Evolutionary conservation across 192 early-diverging fungal genomes (phyloP).

Genomic region (Entomortierella chlamydospora): DNA sequence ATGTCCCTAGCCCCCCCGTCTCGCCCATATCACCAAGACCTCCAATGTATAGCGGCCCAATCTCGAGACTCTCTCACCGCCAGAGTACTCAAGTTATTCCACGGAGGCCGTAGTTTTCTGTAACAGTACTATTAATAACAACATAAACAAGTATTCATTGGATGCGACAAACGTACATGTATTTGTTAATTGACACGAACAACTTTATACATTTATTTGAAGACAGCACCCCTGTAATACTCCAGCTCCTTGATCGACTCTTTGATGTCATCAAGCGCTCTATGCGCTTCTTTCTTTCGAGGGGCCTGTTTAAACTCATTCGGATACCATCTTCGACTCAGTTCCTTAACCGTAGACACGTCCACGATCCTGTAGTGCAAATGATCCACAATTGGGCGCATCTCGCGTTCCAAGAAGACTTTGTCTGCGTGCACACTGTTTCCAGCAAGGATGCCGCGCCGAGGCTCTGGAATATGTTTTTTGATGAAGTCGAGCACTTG

Average conservation of each 20-base stretch:
- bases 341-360: constrained; percentile 93
- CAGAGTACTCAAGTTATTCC: constrained; percentile 12
- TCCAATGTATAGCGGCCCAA: neutral
- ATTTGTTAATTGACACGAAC: no score
- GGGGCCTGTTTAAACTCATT: constrained; percentile 64
- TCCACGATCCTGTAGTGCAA: constrained; percentile 91
- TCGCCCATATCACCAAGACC: constrained; percentile 32
- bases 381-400: constrained; percentile 78
- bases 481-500: constrained; percentile 82
- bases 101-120: neutral
- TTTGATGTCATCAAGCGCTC: constrained; percentile 92
- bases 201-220: constrained; percentile 65
- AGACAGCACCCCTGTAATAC: constrained; percentile 76
- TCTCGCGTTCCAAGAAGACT: constrained; percentile 83
- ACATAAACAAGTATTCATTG: neutral
- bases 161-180: no score
- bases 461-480: constrained; percentile 68
- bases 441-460: constrained; percentile 84
- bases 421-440: constrained; percentile 96
- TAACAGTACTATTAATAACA: neutral
- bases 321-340: constrained; percentile 83
- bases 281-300: constrained; percentile 70
- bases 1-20: constrained; percentile 8
- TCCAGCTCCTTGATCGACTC: constrained; percentile 92
- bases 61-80: constrained; percentile 23